Evolutionary conservation across 805 yeast species (phyloP), one percentile per base, ranked within the genome.

Genomic region (Sugiyamaella smithiae): DNA sequence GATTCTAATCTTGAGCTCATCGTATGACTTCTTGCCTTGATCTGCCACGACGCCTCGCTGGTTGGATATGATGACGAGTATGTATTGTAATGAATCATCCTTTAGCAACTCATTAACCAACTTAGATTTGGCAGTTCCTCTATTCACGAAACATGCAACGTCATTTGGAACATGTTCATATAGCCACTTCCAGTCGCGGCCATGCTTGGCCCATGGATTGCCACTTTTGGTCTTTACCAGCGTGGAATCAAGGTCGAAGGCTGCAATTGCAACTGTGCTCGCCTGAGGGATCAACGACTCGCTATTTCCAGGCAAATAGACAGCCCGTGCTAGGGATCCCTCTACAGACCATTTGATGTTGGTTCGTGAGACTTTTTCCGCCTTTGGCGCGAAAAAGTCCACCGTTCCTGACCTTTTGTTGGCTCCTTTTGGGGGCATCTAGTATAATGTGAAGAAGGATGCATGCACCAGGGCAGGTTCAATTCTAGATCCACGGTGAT

Each of bases 211-310:
- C 60, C 82, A 88, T 41, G 70, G 75, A 14, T 60, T 41, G 0
- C 87, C 88, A 0, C 86, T 75, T 60, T 78, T 82, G 0, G 96
- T 82, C 12, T 63, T 62, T 0, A 88, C 78, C 5, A 91, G 57
- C 0, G 98, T 91, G 6, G 80, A 84, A 68, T 91, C 99, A 44
- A 91, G 70, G 64, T 91, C 98, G 65, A 90, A 91, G 0, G 85
- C 85, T 1, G 88, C 88, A 1, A 85, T 58, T n/a, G 45, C 44
- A 5, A 32, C 16, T 8, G 11, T 16, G 23, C 32, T 49, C 11
- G 35, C 16, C 9, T 26, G 7, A 31, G 46, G 19, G n/a, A 35
- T 7, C 38, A 12, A 16, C 22, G 38, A 35, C 12, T 19, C 38
- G 22, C 22, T 11, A 14, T 20, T 20, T n/a, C 16, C 8, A 5